Percentiles rank a stretch among this genome's conserved stretches.
phyloP scores from a whole-genome alignment of 345 rosid species.

The Hevea brasiliensis region DNA sequence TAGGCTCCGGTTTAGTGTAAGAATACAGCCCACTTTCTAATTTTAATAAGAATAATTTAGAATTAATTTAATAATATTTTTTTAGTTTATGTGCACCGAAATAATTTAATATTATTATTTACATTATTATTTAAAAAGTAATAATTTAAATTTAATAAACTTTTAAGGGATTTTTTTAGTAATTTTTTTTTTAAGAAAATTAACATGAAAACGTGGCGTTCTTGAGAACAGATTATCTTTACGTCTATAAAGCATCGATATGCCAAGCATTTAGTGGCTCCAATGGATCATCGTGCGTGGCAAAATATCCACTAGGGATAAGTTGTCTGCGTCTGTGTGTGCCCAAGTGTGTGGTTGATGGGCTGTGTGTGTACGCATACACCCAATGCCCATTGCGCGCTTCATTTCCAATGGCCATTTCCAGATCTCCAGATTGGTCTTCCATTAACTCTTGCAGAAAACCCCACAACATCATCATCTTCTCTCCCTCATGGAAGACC shows the following conservation, averaged over 20 bases:
- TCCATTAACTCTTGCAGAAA: constrained; percentile 28
- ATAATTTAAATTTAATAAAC: too few relatives aligned
- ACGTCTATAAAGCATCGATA: constrained; percentile 9
- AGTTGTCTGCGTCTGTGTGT: neutral
- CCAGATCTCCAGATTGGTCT: constrained; percentile 45
- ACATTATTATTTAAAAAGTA: too few relatives aligned
- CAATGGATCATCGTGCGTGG: neutral
- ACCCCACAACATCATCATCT: constrained; percentile 20
- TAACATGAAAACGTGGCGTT: constrained; percentile 15
- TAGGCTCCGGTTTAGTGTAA: too few relatives aligned
- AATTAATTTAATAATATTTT: too few relatives aligned
- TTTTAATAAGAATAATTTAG: too few relatives aligned
- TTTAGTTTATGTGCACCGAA: too few relatives aligned
- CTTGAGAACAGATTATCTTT: neutral
- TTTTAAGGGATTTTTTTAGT: too few relatives aligned
- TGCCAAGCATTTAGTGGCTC: constrained; percentile 17
- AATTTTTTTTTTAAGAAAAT: too few relatives aligned
- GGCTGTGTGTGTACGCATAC: neutral
- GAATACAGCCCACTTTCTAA: too few relatives aligned
- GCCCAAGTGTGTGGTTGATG: neutral
- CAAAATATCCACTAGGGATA: constrained; percentile 3
- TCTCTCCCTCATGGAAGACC: constrained; percentile 32
- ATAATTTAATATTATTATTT: too few relatives aligned
- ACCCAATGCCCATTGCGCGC: neutral
- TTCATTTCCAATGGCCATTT: constrained; percentile 44